Evolutionary conservation across 768 basidiomycete genomes (phyloP), one percentile per base, ranked within the genome.

Genomic region (Cystofilobasidium bisporidii): DNA sequence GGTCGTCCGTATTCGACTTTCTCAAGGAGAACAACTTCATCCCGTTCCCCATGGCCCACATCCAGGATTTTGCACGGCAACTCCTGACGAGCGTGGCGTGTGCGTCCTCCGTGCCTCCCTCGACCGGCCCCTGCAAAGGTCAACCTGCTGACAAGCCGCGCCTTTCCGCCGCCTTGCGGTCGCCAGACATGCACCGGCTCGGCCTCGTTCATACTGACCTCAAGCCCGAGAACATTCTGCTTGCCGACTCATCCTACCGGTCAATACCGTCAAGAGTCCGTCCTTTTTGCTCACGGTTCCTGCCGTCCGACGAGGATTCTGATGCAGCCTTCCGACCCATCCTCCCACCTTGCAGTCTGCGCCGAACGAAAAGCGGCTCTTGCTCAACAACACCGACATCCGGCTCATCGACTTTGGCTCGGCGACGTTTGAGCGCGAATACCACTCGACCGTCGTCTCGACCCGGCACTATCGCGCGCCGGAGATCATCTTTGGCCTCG

Each of bases 391-490:
- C 50, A 94, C 91, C 4, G 89, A 91, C 59, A 97, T 99, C 71
- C 89, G 88, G 47, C 81, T 99, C 50, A 99, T 98, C 76, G 96
- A 99, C 78, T 99, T 99, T 77, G 96, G 96, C 64, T 94, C 91
- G 47, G 96, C 96, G 2, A 99, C 96, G 2, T 98, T 98, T 73
- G 89, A 97, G 74, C 84, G 89, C 73, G 96, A 99, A 77, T 98
- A 98, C 77, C 96, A 99, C 76, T 97, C 94, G 0, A 91, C 89
- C 2, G 96, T 99, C 30, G 96, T 99, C 63, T 94, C 88, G 41
- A 99, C 96, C 17, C 85, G 96, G 63, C 96, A 99, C 79, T 99
- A 99, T 74, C 88, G 96, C 69, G 96, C 96, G 15, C 96, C 96
- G 4, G 96, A 99, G 81, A 98, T 99, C 77, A 99, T 99, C 70